Percentiles rank a stretch among this genome's conserved stretches.
phyloP scores from a whole-genome alignment of 768 basidiomycete species.

The Galerina marginata region DNA sequence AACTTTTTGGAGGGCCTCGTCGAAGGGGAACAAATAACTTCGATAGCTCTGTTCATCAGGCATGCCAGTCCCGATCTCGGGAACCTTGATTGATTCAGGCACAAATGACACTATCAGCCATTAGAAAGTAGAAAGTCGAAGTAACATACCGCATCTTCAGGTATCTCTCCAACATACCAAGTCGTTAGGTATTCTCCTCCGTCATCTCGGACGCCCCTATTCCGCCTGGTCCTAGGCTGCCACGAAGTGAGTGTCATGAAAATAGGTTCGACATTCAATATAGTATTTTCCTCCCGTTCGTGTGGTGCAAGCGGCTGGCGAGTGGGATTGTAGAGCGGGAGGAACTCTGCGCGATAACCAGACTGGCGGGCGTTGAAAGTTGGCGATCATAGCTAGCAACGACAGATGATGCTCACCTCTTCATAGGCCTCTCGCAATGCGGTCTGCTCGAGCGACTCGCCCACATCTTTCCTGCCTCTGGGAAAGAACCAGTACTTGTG shows the following conservation, averaged over 20 bases:
- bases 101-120: neutral
- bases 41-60: slow-evolving; percentile 56
- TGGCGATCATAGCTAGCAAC: neutral
- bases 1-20: slow-evolving; percentile 47
- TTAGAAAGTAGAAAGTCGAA: neutral
- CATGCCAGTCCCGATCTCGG: slow-evolving; percentile 59
- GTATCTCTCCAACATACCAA: slow-evolving; percentile 62
- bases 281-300: slow-evolving; percentile 5
- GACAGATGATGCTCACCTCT: slow-evolving; percentile 48
- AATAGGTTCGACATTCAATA: slow-evolving; percentile 48
- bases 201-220: slow-evolving; percentile 10
- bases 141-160: slow-evolving; percentile 53
- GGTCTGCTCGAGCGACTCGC: slow-evolving; percentile 63
- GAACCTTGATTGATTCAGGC: slow-evolving; percentile 37
- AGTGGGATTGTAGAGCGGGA: slow-evolving; percentile 49
- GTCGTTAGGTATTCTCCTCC: slow-evolving; percentile 59
- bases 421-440: slow-evolving; percentile 72
- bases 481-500: slow-evolving; percentile 62
- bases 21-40: slow-evolving; percentile 45
- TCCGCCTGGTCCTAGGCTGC: slow-evolving; percentile 20
- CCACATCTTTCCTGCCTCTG: slow-evolving; percentile 67
- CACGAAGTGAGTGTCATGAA: slow-evolving; percentile 42
- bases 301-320: slow-evolving; percentile 46
- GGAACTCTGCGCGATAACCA: slow-evolving; percentile 51
- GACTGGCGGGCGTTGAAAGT: slow-evolving; percentile 38